Conservation (phyloP, 176 grass and related monocot genomes). For the Microstegium vimineum region DNA sequence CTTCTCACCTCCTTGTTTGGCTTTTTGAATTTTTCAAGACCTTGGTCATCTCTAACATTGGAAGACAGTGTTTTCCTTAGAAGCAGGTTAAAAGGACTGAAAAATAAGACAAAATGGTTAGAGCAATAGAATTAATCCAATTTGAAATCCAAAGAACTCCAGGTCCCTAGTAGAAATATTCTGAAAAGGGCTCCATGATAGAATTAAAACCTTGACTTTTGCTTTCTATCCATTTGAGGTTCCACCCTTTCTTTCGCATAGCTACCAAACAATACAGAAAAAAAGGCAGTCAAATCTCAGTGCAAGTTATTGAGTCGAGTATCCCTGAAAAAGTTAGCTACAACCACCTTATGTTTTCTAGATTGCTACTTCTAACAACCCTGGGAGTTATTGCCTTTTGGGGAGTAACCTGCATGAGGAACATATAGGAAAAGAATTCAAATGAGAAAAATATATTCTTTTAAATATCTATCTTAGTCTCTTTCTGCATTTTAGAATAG, state of each 20-base stretch:
- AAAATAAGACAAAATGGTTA: constrained; percentile 8
- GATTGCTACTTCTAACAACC: constrained; percentile 37
- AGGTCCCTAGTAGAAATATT: neutral
- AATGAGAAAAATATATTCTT: neutral
- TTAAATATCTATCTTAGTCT: neutral
- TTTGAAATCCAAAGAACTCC: constrained; percentile 20
- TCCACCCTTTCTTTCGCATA: constrained; percentile 23
- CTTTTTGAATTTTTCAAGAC: constrained; percentile 30
- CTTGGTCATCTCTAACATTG: constrained; percentile 24
- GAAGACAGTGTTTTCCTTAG: constrained; percentile 45
- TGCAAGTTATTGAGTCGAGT: constrained; percentile 13
- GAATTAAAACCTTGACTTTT: constrained; percentile 65
- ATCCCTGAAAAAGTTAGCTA: constrained; percentile 1
- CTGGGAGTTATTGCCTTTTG: constrained; percentile 45
- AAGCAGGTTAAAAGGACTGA: constrained; percentile 59
- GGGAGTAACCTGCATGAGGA: constrained; percentile 54
- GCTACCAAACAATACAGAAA: constrained; percentile 16
- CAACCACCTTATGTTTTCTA: constrained; percentile 56
- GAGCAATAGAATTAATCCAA: constrained; percentile 21
- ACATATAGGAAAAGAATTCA: constrained; percentile 18
- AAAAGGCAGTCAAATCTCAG: constrained; percentile 20
- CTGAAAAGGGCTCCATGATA: neutral
- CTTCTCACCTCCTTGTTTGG: constrained; percentile 50
- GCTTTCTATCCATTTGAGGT: constrained; percentile 21
- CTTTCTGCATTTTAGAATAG: constrained; percentile 3